Conservation (phyloP, 305 asterid species). For the Solanum hybrid region DNA sequence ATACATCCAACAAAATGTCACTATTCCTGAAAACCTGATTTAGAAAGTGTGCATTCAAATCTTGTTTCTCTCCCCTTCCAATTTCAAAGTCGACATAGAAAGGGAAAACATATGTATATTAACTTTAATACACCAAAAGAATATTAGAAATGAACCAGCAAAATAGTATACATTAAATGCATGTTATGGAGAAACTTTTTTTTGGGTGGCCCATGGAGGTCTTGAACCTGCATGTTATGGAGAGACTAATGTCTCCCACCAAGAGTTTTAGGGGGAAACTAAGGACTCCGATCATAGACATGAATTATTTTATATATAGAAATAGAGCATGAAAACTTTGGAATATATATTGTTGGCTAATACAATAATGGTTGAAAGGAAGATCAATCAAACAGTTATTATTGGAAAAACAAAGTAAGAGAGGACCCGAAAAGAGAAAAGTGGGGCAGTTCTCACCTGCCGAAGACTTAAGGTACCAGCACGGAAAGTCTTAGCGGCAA, state of each 20-base stretch:
- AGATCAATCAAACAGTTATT: neutral
- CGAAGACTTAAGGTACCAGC: slow-evolving; percentile 92
- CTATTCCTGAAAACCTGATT: neutral
- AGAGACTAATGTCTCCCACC: neutral
- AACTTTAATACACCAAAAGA: neutral
- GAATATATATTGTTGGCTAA: neutral
- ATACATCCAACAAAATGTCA: too few species aligned
- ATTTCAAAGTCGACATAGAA: neutral
- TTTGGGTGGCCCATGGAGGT: neutral
- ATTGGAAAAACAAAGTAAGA: neutral
- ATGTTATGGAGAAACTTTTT: neutral
- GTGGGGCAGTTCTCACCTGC: slow-evolving; percentile 48
- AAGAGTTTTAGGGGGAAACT: neutral
- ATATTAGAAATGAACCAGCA: neutral
- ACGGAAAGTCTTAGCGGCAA: slow-evolving; percentile 96
- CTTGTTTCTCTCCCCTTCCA: neutral
- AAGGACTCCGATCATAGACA: neutral
- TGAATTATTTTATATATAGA: neutral
- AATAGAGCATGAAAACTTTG: neutral
- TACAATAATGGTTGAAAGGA: neutral
- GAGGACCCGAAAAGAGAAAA: neutral
- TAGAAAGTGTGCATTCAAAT: neutral
- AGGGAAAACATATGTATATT: neutral
- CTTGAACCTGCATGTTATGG: neutral
- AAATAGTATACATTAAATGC: neutral